A percentile compares a stretch with the other conserved stretches of the same genome.
phyloP scores from a whole-genome alignment of 2,329 filamentous ascomycete genomes.

The Clarireedia hainanense region DNA sequence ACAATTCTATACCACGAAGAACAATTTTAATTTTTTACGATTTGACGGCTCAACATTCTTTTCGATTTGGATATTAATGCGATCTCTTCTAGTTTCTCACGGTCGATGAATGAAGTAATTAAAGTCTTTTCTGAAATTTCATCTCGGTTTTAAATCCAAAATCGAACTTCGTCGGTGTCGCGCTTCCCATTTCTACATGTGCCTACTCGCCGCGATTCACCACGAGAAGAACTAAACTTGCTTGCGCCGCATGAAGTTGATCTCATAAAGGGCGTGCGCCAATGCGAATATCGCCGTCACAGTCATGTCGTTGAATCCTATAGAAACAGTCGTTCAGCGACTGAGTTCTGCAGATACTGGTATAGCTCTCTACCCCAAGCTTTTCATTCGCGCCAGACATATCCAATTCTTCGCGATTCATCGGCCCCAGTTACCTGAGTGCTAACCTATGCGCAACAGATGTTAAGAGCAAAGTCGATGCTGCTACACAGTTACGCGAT shows the following conservation, averaged over 20 bases:
- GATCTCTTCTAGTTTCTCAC: too few species aligned
- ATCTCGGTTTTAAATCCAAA: too few species aligned
- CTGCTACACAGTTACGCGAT: constrained; percentile 82
- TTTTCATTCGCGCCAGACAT: neutral
- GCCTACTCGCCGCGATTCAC: neutral
- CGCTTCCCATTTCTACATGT: too few species aligned
- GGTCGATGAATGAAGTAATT: too few species aligned
- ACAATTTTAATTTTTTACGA: too few species aligned
- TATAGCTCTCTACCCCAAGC: constrained; percentile 11
- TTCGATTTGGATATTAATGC: too few species aligned
- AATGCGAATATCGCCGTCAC: constrained; percentile 33
- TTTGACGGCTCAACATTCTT: too few species aligned
- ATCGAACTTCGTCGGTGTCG: too few species aligned
- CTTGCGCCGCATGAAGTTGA: constrained; percentile 7
- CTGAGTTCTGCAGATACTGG: constrained; percentile 38
- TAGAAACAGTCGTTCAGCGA: constrained; percentile 54
- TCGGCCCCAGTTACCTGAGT: neutral
- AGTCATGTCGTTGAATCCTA: constrained; percentile 52
- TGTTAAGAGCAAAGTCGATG: constrained; percentile 69
- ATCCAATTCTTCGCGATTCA: neutral
- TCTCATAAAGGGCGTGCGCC: constrained; percentile 20
- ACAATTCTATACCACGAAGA: too few species aligned
- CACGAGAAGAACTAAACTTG: neutral
- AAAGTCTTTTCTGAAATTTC: too few species aligned
- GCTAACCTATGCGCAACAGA: constrained; percentile 44